Base-by-base conservation (phyloP, 805 yeast genomes). In the Naumovozyma dairenensis region DNA sequence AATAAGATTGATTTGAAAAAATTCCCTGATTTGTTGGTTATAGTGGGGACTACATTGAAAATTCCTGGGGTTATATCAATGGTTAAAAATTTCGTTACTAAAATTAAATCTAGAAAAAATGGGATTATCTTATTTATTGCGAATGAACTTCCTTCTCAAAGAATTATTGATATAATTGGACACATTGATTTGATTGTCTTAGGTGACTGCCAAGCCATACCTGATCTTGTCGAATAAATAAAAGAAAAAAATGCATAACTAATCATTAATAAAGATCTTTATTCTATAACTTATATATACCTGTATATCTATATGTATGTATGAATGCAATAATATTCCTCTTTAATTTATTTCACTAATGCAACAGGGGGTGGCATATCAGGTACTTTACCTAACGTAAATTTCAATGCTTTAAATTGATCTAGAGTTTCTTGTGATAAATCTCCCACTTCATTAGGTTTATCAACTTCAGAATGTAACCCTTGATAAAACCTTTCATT, bases 31-130 rank as follows among this genome's bases (percentile, higher is more conserved):
- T 78, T 89, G 46, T 58, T 85, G 29, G 59, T 86, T 5, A 77
- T 86, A 33, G 82, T 80, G 6, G 96, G 96, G 3, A 86, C 96
- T 0, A 77, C 93, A 2, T 63, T 86, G 37, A 77, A 81, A 49
- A 86, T 86, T 18, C 85, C 85, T 0, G 84, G 84, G 2, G 85
- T 78, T 7, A 59, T 72, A 44, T 60, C 77, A 37, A 51, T 78
- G 29, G 79, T 75, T 6, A 70, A 67, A 42, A 81, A 77, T 44
- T 63, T 79, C 62, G 66, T 78, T 1, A 66, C 66, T 37, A 67
- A 69, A 5, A 74, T 77, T 3, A 77, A 69, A 43, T 62, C 73
- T 2, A 64, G 66, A 16, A 34, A 27, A 15, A 22, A 65, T 32
- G 83, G 84, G 1, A 67, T 70, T 38, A 71, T 76, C 2, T 65